Evolutionary conservation across 306 rosid genomes (phyloP).

Genomic region (Alnus glutinosa): DNA sequence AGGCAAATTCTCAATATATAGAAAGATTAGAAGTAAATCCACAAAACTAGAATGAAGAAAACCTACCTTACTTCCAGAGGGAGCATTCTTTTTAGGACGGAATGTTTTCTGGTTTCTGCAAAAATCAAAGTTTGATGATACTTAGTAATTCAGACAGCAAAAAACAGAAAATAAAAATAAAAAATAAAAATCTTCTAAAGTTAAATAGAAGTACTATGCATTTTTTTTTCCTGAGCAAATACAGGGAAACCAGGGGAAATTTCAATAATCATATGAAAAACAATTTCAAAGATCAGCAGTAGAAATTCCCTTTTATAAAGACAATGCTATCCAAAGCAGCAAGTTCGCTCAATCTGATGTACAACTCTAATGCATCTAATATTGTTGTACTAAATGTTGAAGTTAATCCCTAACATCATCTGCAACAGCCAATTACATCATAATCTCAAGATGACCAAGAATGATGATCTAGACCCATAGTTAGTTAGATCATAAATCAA

Average conservation of each 20-base stretch:
- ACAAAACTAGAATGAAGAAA: slow-evolving; percentile 2
- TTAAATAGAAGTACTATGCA: background rate
- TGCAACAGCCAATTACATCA: background rate
- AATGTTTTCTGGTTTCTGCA: slow-evolving; percentile 84
- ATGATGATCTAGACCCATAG: background rate
- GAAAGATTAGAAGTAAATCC: slow-evolving; percentile 8
- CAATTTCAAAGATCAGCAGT: background rate
- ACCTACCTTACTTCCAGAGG: slow-evolving; percentile 79
- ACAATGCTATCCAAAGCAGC: background rate
- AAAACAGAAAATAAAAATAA: background rate
- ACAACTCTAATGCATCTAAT: background rate
- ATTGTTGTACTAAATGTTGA: background rate
- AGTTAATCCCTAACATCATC: background rate
- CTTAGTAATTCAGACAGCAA: background rate
- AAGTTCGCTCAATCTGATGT: background rate
- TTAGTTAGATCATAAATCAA: background rate
- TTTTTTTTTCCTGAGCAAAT: too few relatives aligned
- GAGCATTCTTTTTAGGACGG: slow-evolving; percentile 84
- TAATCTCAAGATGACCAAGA: background rate
- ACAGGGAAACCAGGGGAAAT: too few relatives aligned
- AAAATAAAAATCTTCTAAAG: background rate
- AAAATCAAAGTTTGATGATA: slow-evolving; percentile 23
- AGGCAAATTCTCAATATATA: background rate
- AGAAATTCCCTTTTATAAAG: background rate
- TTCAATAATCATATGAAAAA: background rate